A percentile compares a stretch with the other conserved stretches of the same genome.
Conservation (phyloP, 179 eudicot species). For the Drosera spatulata region DNA sequence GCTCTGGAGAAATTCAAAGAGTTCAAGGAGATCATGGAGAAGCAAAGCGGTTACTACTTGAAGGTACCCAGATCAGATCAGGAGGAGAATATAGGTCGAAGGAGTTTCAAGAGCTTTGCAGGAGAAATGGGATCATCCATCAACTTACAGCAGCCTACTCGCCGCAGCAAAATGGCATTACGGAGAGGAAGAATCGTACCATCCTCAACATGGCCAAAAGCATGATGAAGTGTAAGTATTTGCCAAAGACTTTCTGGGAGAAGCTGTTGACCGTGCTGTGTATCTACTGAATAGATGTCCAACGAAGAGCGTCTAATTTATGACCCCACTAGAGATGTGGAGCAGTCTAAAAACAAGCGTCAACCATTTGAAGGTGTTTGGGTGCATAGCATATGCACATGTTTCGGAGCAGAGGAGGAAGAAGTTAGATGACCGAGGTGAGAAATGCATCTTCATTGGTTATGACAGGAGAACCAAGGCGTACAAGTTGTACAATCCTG, state of each 20-base stretch:
- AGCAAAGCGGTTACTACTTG: not conserved
- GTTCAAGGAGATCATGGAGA: not conserved
- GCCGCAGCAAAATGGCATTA: too few relatives aligned
- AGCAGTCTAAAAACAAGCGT: not conserved
- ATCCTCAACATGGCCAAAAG: too few relatives aligned
- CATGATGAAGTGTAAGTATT: too few relatives aligned
- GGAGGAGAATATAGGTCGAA: not conserved
- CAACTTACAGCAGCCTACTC: too few relatives aligned
- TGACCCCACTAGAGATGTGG: not conserved
- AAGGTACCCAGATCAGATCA: not conserved
- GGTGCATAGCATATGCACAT: too few relatives aligned
- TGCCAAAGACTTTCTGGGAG: not conserved
- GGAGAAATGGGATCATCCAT: not conserved
- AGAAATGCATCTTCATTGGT: too few relatives aligned
- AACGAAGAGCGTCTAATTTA: not conserved
- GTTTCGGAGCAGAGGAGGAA: too few relatives aligned
- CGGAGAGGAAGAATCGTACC: too few relatives aligned
- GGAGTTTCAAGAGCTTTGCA: not conserved
- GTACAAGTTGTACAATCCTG: not conserved
- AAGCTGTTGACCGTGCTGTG: not conserved
- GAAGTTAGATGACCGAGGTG: too few relatives aligned
- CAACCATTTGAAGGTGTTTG: too few relatives aligned
- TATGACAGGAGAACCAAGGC: not conserved
- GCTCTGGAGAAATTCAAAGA: too few relatives aligned
- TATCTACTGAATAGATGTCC: too few relatives aligned